Base-by-base conservation (phyloP, 768 basidiomycete species). In the Tricholoma terreum region DNA sequence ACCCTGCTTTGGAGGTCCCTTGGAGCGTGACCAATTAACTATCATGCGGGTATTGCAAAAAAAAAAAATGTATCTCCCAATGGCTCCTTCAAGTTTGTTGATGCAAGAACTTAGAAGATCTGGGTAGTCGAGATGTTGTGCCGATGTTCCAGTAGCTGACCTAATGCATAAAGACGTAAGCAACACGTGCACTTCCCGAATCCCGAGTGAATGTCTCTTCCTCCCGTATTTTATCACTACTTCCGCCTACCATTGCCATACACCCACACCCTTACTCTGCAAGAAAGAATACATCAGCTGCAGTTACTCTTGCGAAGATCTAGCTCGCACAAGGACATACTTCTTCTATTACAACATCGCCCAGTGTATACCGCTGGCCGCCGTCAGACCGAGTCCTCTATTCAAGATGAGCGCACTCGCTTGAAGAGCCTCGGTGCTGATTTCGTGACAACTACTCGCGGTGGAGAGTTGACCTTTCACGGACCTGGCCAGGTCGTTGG, bases 401-500 rank as follows among this genome's bases (percentile, higher is more conserved):
- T 88, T 14, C 71, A 79, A 36, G 72, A 75, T 42, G 91, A 96
- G 55, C 76, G 76, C 24, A 54, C 69, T 36, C 84, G 90, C 19
- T 75, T 98, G n/a, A 82, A 80, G 67, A 77, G 30, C 43, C 77
- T 92, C 21, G 96, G 96, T 22, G 96, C 96, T 0, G 92, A 97
- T 67, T 95, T 95, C 65, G 82, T 90, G 36, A 75, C 83, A 21
- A 85, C 94, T 2, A 80, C 84, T 53, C 80, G 97, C 53, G 97
- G 97, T 12, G 97, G 97, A 2, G 88, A 98, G 73, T 81, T 94
- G 56, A 99, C 97, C 1, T 99, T 92, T 71, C 97, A 99, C 70
- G 97, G 97, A 0, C 95, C 97, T 1, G 97, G 97, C 6, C 97
- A 99, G 73, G 79, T 99, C 65, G 90, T 98, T 14, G 97, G 94